Evolutionary conservation across 345 rosid species (phyloP).

Genomic region (Arabidopsis arenosa): DNA sequence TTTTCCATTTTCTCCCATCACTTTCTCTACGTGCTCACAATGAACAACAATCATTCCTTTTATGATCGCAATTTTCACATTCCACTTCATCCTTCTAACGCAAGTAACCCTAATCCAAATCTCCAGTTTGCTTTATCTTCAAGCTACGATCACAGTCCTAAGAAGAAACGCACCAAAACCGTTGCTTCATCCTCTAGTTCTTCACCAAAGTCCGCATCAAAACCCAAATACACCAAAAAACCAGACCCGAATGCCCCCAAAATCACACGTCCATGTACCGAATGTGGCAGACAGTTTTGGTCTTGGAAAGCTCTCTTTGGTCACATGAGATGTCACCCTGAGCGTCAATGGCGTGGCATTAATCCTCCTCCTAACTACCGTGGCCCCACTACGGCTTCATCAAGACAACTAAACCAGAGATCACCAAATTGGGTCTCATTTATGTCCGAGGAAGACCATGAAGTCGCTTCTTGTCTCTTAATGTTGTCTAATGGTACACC

Average conservation of each 20-base stretch:
- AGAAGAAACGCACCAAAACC: conserved; percentile 58
- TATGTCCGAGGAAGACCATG: conserved; percentile 67
- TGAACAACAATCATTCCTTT: conserved; percentile 40
- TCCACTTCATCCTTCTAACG: conserved; percentile 36
- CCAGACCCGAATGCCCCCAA: conserved; percentile 79
- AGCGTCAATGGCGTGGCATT: conserved; percentile 83
- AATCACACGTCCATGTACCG: conserved; percentile 80
- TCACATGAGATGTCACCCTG: conserved; percentile 97
- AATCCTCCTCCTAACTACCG: conserved; percentile 65
- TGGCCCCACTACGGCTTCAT: conserved; percentile 36
- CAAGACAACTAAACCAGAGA: conserved; percentile 22
- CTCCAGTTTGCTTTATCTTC: conserved; percentile 44
- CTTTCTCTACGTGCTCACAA: conserved; percentile 23
- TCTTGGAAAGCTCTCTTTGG: conserved; percentile 94
- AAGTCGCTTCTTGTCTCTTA: conserved; percentile 71
- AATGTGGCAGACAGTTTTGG: conserved; percentile 92
- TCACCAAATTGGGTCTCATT: conserved; percentile 14
- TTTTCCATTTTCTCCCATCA: conserved; percentile 13
- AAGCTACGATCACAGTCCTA: conserved; percentile 45
- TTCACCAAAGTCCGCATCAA: conserved; percentile 32
- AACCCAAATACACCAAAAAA: conserved; percentile 58
- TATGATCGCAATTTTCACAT: conserved; percentile 39
- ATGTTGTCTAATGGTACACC: conserved; percentile 51
- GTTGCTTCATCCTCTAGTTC: conserved; percentile 28
- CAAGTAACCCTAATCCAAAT: conserved; percentile 31